A percentile compares a stretch with the other conserved stretches of the same genome.
Conservation (phyloP, 345 rosid genomes). For the Cardamine occulta region DNA sequence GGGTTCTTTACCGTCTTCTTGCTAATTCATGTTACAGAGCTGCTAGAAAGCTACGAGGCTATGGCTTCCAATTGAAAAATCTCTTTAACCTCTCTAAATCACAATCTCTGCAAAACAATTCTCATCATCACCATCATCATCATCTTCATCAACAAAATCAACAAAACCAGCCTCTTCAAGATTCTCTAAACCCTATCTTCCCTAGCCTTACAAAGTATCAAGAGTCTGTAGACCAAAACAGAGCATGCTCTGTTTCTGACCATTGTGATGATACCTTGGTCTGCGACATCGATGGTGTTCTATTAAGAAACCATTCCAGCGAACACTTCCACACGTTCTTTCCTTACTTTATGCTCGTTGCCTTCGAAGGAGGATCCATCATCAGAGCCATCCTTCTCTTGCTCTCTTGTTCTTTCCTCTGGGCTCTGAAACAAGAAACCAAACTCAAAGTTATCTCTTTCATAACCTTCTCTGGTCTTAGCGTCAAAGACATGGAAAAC, state of each 20-base stretch:
- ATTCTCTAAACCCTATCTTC: slow-evolving; percentile 36
- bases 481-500: slow-evolving; percentile 54
- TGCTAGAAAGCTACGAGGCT: slow-evolving; percentile 63
- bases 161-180: slow-evolving; percentile 12
- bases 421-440: slow-evolving; percentile 58
- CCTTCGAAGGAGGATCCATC: slow-evolving; percentile 89
- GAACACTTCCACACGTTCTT: slow-evolving; percentile 58
- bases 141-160: slow-evolving; percentile 36
- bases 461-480: slow-evolving; percentile 79
- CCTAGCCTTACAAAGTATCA: slow-evolving; percentile 49
- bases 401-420: slow-evolving; percentile 60
- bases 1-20: slow-evolving; percentile 66
- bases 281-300: slow-evolving; percentile 68
- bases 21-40: slow-evolving; percentile 69
- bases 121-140: slow-evolving; percentile 19
- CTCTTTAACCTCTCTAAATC: slow-evolving; percentile 37
- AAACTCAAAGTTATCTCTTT: slow-evolving; percentile 66
- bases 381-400: slow-evolving; percentile 67
- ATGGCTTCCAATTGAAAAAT: slow-evolving; percentile 53
- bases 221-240: slow-evolving; percentile 44
- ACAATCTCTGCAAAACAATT: slow-evolving; percentile 28
- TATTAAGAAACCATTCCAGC: slow-evolving; percentile 50
- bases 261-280: slow-evolving; percentile 46
- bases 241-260: slow-evolving; percentile 43
- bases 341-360: slow-evolving; percentile 94